Percentiles rank a stretch among this genome's conserved stretches.
Conservation (phyloP, 768 basidiomycete species). For the Trametes maxima region DNA sequence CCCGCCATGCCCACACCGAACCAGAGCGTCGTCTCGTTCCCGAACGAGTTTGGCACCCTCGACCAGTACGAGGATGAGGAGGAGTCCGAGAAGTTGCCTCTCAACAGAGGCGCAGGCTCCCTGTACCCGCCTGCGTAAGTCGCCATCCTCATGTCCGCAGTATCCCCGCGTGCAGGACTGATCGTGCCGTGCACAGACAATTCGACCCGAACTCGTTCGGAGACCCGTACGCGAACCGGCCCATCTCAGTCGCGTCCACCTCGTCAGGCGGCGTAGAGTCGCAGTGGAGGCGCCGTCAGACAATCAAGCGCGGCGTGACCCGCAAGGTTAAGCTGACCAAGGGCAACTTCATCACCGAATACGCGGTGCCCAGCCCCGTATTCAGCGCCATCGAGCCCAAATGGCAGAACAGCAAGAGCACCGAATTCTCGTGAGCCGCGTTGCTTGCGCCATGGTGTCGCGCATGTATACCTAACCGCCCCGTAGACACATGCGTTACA, state of each 20-base stretch:
- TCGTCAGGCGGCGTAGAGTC: slow-evolving; percentile 40
- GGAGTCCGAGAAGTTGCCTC: slow-evolving; percentile 77
- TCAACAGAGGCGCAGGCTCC: slow-evolving; percentile 61
- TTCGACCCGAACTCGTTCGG: slow-evolving; percentile 64
- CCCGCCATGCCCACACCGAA: slow-evolving; percentile 52
- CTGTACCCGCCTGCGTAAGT: slow-evolving; percentile 76
- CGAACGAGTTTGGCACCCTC: slow-evolving; percentile 48
- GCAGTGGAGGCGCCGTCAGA: slow-evolving; percentile 75
- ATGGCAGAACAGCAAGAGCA: slow-evolving; percentile 71
- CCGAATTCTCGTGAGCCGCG: slow-evolving; percentile 83
- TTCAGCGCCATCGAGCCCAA: slow-evolving; percentile 80
- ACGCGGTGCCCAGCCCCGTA: slow-evolving; percentile 84
- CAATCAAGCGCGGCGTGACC: slow-evolving; percentile 91
- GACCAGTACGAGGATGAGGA: slow-evolving; percentile 65
- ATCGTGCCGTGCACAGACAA: slow-evolving; percentile 21
- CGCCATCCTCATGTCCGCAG: slow-evolving; percentile 6
- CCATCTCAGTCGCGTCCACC: slow-evolving; percentile 43
- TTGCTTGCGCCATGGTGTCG: neutral
- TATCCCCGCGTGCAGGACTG: neutral
- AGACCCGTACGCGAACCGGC: slow-evolving; percentile 59
- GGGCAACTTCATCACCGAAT: slow-evolving; percentile 91
- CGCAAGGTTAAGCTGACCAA: slow-evolving; percentile 92
- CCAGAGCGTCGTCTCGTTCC: slow-evolving; percentile 59
- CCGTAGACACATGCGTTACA: slow-evolving; percentile 87
- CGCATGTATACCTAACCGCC: slow-evolving; percentile 1